Percentiles rank a stretch among this genome's conserved stretches.
These are phyloP conservation scores for Tricholoma bakamatsutake DNA, from an alignment of 768 basidiomycete species.

Conservation along the genomic window DNA sequence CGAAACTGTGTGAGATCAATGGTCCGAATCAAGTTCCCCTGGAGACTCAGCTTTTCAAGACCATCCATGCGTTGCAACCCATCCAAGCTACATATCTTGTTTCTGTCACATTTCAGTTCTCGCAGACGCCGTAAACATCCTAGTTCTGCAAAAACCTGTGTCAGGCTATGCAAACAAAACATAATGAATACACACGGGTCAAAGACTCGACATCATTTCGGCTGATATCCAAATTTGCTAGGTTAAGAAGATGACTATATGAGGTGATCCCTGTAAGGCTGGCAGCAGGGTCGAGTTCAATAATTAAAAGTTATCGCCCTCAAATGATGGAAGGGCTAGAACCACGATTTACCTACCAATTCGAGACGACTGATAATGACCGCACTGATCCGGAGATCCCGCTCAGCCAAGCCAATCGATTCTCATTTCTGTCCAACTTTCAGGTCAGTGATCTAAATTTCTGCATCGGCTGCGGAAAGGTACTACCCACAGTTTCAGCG, in stretches of 20 bases:
- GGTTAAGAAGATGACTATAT: conserved; percentile 77
- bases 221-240: conserved; percentile 89
- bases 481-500: conserved; percentile 64
- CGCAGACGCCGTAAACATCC: conserved; percentile 78
- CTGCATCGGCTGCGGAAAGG: not conserved
- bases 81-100: conserved; percentile 65
- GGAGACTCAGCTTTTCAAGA: conserved; percentile 78
- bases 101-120: conserved; percentile 87
- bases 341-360: conserved; percentile 44
- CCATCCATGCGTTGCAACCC: conserved; percentile 77
- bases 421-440: conserved; percentile 50
- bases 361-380: conserved; percentile 73
- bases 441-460: not conserved
- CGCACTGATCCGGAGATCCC: conserved; percentile 68
- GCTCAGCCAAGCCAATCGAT: conserved; percentile 74
- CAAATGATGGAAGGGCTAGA: not conserved
- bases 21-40: conserved; percentile 61
- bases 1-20: conserved; percentile 56
- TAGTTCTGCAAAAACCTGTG: conserved; percentile 52
- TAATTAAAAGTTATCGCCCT: conserved; percentile 1
- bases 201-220: conserved; percentile 86
- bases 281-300: conserved; percentile 13
- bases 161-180: conserved; percentile 4
- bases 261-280: conserved; percentile 86
- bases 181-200: conserved; percentile 53